Percentiles rank a stretch among this genome's conserved stretches.
Evolutionary conservation across 139 green algal genomes (phyloP).

Genomic region (Gonium pectorale): DNA sequence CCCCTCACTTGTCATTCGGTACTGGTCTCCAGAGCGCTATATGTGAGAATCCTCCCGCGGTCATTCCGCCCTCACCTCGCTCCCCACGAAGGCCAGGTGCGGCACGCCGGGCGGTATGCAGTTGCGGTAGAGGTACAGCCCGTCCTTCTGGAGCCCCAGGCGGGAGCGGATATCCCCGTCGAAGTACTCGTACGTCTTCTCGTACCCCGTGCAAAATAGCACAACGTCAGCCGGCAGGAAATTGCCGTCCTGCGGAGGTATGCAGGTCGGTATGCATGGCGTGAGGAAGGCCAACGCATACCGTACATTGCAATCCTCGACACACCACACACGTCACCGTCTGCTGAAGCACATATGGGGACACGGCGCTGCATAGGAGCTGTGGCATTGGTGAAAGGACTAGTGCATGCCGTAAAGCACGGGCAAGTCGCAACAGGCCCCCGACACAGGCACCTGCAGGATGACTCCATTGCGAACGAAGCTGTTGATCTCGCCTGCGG

Average conservation of each 20-base stretch:
- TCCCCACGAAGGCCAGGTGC: slow-evolving; percentile 42
- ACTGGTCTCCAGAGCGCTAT: no score
- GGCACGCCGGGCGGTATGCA: slow-evolving; percentile 13
- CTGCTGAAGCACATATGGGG: neutral
- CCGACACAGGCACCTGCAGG: neutral
- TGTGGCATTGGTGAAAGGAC: no score
- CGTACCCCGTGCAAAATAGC: slow-evolving; percentile 52
- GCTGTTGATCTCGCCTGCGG: slow-evolving; percentile 24
- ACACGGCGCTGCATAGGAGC: neutral
- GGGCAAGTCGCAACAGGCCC: no score
- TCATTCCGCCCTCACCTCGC: slow-evolving; percentile 29
- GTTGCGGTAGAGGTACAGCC: slow-evolving; percentile 55
- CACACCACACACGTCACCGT: no score
- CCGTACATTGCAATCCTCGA: no score
- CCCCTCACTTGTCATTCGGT: no score
- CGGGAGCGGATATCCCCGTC: slow-evolving; percentile 10
- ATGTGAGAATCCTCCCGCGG: no score
- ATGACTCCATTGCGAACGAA: slow-evolving; percentile 28
- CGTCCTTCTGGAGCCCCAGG: slow-evolving; percentile 53
- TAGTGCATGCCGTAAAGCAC: no score
- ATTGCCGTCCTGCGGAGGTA: slow-evolving; percentile 7
- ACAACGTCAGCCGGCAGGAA: slow-evolving; percentile 30
- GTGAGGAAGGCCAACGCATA: no score
- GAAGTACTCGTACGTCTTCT: slow-evolving; percentile 39
- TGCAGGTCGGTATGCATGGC: neutral